These are phyloP conservation scores for Aspergillus novoparasiticus DNA, from an alignment of 2,329 filamentous ascomycete species.

Conservation along the genomic window DNA sequence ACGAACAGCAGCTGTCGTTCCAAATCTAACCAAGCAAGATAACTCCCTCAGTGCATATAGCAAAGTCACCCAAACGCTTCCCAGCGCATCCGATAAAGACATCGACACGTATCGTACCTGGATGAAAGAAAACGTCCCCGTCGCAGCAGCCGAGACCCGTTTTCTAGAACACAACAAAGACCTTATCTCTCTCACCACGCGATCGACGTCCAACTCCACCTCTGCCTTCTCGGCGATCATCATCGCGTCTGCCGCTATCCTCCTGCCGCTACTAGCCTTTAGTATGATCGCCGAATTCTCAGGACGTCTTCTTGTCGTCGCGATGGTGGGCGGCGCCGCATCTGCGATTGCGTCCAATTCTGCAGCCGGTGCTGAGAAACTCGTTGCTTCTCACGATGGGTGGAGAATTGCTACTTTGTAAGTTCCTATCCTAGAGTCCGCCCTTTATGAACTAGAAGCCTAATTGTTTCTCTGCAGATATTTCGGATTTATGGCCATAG, in stretches of 20 bases:
- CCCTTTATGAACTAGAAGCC: background rate
- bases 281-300: slow-evolving; percentile 59
- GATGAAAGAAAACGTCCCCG: slow-evolving; percentile 54
- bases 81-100: slow-evolving; percentile 50
- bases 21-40: slow-evolving; percentile 29
- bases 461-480: slow-evolving; percentile 30
- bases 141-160: slow-evolving; percentile 53
- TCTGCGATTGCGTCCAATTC: slow-evolving; percentile 41
- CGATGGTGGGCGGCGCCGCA: slow-evolving; percentile 55
- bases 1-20: background rate
- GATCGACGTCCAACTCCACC: slow-evolving; percentile 18
- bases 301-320: slow-evolving; percentile 60
- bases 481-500: slow-evolving; percentile 42
- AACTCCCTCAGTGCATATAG: slow-evolving; percentile 50
- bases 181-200: slow-evolving; percentile 38
- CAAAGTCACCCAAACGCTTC: slow-evolving; percentile 49
- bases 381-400: slow-evolving; percentile 42
- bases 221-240: slow-evolving; percentile 45
- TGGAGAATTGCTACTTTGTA: slow-evolving; percentile 45
- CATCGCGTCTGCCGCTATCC: slow-evolving; percentile 54
- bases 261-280: slow-evolving; percentile 63
- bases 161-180: slow-evolving; percentile 58
- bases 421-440: slow-evolving; percentile 11
- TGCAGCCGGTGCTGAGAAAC: slow-evolving; percentile 35
- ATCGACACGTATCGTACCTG: slow-evolving; percentile 56